phyloP scores from a whole-genome alignment of 2,329 filamentous ascomycete genomes.

The Stemphylium beticola region DNA sequence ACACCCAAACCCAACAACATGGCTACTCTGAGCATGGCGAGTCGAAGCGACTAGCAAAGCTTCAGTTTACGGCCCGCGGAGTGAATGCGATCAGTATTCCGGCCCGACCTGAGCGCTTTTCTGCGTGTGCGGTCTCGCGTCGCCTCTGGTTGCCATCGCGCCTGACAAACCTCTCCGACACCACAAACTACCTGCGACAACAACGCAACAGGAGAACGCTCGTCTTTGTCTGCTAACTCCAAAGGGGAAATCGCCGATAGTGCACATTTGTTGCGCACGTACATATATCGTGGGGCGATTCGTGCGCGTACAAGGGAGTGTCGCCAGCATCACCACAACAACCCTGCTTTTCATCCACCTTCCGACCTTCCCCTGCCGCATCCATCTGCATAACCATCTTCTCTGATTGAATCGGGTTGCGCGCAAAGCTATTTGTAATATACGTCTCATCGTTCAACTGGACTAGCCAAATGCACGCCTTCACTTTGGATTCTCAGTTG shows the following conservation, averaged over 20 bases:
- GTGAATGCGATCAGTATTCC: neutral
- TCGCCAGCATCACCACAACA: constrained; percentile 1
- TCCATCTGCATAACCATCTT: neutral
- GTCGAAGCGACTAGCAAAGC: no score
- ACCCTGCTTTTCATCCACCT: neutral
- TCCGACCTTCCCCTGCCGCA: no score
- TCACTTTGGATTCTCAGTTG: constrained; percentile 6
- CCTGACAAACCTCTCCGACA: constrained; percentile 6
- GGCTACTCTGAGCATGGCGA: neutral
- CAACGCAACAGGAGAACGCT: neutral
- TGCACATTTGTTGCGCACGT: neutral
- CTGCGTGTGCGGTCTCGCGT: constrained; percentile 3
- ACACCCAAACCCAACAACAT: neutral
- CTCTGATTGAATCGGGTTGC: neutral
- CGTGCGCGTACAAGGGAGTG: neutral
- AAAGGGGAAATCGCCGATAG: neutral
- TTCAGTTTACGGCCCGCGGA: neutral
- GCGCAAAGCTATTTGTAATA: neutral
- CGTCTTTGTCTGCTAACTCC: neutral
- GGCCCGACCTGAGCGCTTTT: neutral
- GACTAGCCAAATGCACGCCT: constrained; percentile 1
- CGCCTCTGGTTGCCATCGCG: neutral
- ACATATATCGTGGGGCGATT: neutral
- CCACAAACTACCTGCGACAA: constrained; percentile 1
- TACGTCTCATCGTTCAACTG: neutral